Evolutionary conservation across 1,139 yeast species (phyloP).

Genomic region (Lodderomyces elongisporus): DNA sequence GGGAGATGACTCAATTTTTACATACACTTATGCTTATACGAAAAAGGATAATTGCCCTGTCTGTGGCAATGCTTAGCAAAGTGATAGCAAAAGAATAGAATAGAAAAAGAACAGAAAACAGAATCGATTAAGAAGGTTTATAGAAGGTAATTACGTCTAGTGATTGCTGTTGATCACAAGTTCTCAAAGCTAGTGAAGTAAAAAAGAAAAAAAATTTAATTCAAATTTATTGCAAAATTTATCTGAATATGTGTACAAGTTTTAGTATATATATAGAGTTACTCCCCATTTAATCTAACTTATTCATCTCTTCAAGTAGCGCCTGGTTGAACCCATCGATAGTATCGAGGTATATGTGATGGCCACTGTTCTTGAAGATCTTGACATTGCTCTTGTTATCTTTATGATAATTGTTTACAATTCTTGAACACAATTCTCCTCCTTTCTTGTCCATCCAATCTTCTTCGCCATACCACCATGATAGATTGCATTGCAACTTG

Average conservation of each 20-base stretch:
- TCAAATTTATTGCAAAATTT: not conserved
- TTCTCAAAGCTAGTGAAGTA: too few species aligned
- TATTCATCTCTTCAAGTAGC: conserved; percentile 32
- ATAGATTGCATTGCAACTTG: conserved; percentile 44
- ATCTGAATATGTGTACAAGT: not conserved
- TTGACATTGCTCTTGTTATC: conserved; percentile 35
- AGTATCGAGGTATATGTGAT: conserved; percentile 68
- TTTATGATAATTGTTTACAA: conserved; percentile 24
- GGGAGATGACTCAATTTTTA: conserved; percentile 73
- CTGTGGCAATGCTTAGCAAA: conserved; percentile 55
- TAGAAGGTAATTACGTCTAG: too few species aligned
- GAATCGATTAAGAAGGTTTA: too few species aligned
- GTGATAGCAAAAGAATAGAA: too few species aligned
- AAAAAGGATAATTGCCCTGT: conserved; percentile 64
- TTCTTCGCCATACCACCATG: conserved; percentile 69
- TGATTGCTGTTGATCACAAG: too few species aligned
- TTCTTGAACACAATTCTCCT: conserved; percentile 40
- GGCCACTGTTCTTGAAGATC: conserved; percentile 56
- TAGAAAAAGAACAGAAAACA: too few species aligned
- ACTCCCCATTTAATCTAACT: not conserved
- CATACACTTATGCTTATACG: conserved; percentile 64
- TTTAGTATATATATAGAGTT: too few species aligned
- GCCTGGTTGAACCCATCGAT: conserved; percentile 44
- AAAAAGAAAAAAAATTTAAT: not conserved
- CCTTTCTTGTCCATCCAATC: conserved; percentile 76